phyloP scores from a whole-genome alignment of 1,284 basidiomycete genomes.

The Prillingera fragicola region DNA sequence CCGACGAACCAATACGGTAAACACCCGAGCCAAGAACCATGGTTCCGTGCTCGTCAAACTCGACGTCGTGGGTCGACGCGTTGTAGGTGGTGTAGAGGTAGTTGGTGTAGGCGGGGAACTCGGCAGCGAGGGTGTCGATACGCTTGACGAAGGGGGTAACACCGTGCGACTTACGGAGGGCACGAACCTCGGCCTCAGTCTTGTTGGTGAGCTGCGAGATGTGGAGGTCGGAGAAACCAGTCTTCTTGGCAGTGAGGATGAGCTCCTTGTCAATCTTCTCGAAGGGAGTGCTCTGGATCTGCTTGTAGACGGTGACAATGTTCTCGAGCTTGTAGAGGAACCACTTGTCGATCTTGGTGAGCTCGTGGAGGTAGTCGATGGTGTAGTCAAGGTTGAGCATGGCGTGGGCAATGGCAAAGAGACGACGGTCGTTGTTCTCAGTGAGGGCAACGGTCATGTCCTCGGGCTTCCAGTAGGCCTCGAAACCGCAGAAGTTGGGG shows the following conservation, averaged over 20 bases:
- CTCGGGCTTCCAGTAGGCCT: conserved; percentile 62
- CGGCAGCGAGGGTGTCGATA: conserved; percentile 97
- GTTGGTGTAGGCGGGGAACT: conserved; percentile 98
- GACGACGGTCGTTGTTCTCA: conserved; percentile 68
- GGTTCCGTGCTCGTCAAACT: conserved; percentile 93
- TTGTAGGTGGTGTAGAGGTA: conserved; percentile 99
- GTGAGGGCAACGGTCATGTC: conserved; percentile 73
- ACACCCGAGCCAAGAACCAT: conserved; percentile 99
- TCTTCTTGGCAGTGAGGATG: conserved; percentile 75
- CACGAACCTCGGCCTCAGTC: conserved; percentile 72
- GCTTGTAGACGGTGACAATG: conserved; percentile 71
- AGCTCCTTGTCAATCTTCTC: conserved; percentile 60
- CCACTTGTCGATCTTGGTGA: conserved; percentile 99
- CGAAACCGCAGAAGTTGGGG: conserved; percentile 66
- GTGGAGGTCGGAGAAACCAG: conserved; percentile 92
- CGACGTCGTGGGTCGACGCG: conserved; percentile 89
- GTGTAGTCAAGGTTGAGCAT: conserved; percentile 81
- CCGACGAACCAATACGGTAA: conserved; percentile 95
- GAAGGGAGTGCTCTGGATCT: conserved; percentile 65
- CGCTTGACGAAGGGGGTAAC: conserved; percentile 98
- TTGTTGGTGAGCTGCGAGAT: conserved; percentile 70
- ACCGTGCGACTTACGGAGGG: conserved; percentile 74
- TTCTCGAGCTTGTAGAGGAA: conserved; percentile 94
- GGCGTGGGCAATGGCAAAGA: conserved; percentile 96
- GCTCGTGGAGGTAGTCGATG: conserved; percentile 81